Conservation (phyloP, 2,329 filamentous ascomycete species). For the Thermothelomyces thermophilus region DNA sequence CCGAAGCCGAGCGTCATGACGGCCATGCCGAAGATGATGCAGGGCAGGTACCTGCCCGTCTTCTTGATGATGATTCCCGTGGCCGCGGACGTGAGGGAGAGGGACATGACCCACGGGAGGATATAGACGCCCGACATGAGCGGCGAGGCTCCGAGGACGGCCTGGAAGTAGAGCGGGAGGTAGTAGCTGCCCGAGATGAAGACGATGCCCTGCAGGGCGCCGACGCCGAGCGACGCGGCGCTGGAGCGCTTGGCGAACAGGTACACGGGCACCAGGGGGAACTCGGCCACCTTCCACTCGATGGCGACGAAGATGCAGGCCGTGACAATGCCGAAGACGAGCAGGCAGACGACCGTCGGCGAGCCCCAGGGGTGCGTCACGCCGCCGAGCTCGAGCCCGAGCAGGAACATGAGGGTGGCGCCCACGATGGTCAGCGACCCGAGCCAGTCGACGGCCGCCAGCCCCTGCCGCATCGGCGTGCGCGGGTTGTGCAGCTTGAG, state of each 20-base stretch:
- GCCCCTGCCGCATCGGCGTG: slow-evolving; percentile 54
- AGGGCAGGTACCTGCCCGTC: slow-evolving; percentile 52
- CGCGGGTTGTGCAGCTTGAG: slow-evolving; percentile 61
- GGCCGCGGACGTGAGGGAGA: slow-evolving; percentile 37
- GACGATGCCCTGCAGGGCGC: slow-evolving; percentile 44
- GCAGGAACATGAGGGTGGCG: slow-evolving; percentile 60
- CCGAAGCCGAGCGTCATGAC: slow-evolving; percentile 55
- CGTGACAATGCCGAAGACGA: slow-evolving; percentile 51
- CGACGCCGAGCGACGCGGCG: slow-evolving; percentile 46
- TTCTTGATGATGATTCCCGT: slow-evolving; percentile 41
- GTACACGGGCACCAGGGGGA: slow-evolving; percentile 62
- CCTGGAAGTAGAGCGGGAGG: slow-evolving; percentile 67
- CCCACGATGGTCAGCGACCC: slow-evolving; percentile 58
- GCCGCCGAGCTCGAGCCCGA: slow-evolving; percentile 65
- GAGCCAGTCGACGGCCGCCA: slow-evolving; percentile 54
- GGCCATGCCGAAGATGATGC: slow-evolving; percentile 47
- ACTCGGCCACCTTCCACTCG: slow-evolving; percentile 56
- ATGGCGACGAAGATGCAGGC: slow-evolving; percentile 49
- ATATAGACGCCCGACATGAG: slow-evolving; percentile 56
- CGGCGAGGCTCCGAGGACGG: slow-evolving; percentile 54
- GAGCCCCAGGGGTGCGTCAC: slow-evolving; percentile 56
- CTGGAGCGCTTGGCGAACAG: slow-evolving; percentile 53
- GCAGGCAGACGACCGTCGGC: slow-evolving; percentile 53
- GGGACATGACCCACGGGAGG: slow-evolving; percentile 52
- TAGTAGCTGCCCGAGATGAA: slow-evolving; percentile 65